Evolutionary conservation across 495 filamentous ascomycete species (phyloP).

Genomic region (Lasiosphaeria ovina): DNA sequence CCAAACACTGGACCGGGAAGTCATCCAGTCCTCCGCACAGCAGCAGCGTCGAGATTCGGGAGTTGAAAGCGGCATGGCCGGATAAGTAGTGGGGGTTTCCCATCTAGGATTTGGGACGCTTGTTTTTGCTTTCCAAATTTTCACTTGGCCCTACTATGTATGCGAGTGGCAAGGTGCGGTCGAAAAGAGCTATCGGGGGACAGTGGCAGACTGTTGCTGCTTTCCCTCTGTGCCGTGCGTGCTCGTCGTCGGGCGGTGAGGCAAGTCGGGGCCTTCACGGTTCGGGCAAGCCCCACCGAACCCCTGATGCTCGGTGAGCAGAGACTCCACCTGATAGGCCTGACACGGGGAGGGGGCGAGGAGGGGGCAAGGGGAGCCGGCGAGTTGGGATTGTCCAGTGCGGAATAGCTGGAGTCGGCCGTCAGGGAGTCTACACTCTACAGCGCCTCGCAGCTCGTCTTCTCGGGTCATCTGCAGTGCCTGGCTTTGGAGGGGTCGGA

Average conservation of each 20-base stretch:
- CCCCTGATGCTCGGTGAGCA: conserved; percentile 18
- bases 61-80: too few species aligned
- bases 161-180: too few species aligned
- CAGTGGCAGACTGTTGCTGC: neutral
- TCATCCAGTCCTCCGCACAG: too few species aligned
- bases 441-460: too few species aligned
- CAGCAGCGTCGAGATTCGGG: too few species aligned
- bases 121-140: too few species aligned
- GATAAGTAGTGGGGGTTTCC: too few species aligned
- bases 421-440: neutral
- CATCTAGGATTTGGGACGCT: too few species aligned
- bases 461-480: neutral
- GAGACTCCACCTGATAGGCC: conserved; percentile 10
- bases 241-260: conserved; percentile 29
- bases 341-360: conserved; percentile 2
- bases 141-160: too few species aligned
- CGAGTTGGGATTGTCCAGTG: conserved; percentile 3
- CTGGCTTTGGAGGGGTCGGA: neutral
- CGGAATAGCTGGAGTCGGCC: neutral
- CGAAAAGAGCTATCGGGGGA: neutral
- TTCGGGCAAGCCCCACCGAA: conserved; percentile 22
- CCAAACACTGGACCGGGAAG: too few species aligned
- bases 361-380: conserved; percentile 15
- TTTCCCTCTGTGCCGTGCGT: conserved; percentile 8
- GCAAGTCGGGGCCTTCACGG: conserved; percentile 5